Base-by-base conservation (phyloP, 2,329 filamentous ascomycete species). In the Colletotrichum viniferum region DNA sequence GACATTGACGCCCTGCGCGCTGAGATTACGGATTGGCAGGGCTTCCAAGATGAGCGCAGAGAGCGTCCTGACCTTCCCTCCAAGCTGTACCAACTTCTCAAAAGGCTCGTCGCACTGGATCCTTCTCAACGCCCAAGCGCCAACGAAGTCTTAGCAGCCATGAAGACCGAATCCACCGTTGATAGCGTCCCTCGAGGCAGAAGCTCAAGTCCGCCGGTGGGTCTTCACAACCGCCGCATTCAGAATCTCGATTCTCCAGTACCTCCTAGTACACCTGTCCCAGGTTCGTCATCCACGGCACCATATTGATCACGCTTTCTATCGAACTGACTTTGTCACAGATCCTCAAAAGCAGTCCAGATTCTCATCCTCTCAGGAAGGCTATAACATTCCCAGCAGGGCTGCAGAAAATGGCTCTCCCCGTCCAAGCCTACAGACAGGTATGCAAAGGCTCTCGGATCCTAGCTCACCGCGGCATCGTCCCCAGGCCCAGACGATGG, bases 21-120 rank as follows among this genome's bases (percentile, higher is more conserved):
- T 4, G 97, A 99, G 83, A 98, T 99, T 72, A 92, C 92, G 13
- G 89, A 90, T 38, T 99, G 97, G 97, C 88, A 92, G 69, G 97
- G 97, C 1, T 98, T 98, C 79, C 92, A 95, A 77, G 93, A 95
- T 75, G 93, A 95, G 78, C 90, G 92, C 38, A 89, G 93, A 43
- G 90, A 94, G 77, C 91, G 96, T 3, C 92, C 94, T 1, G 97
- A 98, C 79, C 87, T 99, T 1, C 97, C 97, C 0, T 90, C 95
- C 7, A 94, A 95, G 82, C 90, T 99, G 0, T 99, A 98, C 84
- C 91, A 92, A 61, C 92, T 98, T 69, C 88, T 99, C 5, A 96
- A 95, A 82, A 92, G 92, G 71, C 88, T 99, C 7, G 89, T 99
- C 7, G 93, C 95, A 2, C 87, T 97, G 14, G 90, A 96, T 74